Conservation (phyloP, 305 asterid genomes). For the Fraxinus albicans region DNA sequence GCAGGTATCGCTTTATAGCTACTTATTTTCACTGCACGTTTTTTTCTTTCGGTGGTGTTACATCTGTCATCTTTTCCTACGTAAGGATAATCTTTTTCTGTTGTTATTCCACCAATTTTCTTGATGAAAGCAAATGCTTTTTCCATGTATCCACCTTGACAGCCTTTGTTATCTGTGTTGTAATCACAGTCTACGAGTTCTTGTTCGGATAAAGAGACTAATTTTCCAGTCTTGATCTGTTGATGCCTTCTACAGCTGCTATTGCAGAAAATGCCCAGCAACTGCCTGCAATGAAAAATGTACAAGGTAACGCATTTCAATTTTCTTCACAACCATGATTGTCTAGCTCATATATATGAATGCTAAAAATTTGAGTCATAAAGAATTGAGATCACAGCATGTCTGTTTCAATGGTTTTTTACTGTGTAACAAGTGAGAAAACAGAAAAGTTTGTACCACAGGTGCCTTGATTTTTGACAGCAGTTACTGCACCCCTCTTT, state of each 20-base stretch:
- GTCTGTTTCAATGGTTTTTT: background rate
- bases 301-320: background rate
- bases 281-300: conserved; percentile 34
- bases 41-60: conserved; percentile 18
- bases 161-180: conserved; percentile 30
- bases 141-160: conserved; percentile 57
- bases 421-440: background rate
- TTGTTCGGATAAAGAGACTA: conserved; percentile 41
- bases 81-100: conserved; percentile 52
- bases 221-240: conserved; percentile 40
- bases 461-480: conserved; percentile 51
- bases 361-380: background rate
- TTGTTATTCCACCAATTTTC: conserved; percentile 51
- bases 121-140: conserved; percentile 53
- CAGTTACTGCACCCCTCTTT: conserved; percentile 56
- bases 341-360: background rate
- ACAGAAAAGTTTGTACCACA: conserved; percentile 43
- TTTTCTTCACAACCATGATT: background rate
- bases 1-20: conserved; percentile 41
- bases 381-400: too few species aligned
- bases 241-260: conserved; percentile 47
- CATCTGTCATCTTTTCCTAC: conserved; percentile 39
- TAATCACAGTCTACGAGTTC: conserved; percentile 44
- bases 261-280: conserved; percentile 58
- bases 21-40: conserved; percentile 36